phyloP scores from a whole-genome alignment of 257 asterid genomes.

The Ocimum tenuiflorum region DNA sequence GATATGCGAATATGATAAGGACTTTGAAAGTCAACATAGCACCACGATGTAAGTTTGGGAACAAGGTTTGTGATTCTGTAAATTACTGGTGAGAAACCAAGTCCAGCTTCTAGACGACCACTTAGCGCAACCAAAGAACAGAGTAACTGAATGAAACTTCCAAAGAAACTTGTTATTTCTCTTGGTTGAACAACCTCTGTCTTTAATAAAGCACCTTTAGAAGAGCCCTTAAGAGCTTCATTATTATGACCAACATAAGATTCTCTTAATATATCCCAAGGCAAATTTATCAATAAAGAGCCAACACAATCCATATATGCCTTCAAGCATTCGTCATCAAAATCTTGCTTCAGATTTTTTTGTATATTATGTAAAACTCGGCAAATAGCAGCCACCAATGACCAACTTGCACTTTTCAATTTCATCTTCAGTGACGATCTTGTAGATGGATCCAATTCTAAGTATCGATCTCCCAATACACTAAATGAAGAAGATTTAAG shows the following conservation, averaged over 20 bases:
- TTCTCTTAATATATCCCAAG: constrained; percentile 42
- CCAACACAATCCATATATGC: constrained; percentile 38
- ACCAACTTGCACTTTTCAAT: constrained; percentile 38
- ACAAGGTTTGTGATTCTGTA: constrained; percentile 37
- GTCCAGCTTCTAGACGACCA: constrained; percentile 30
- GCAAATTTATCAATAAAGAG: constrained; percentile 38
- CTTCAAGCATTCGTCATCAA: constrained; percentile 29
- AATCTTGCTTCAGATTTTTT: constrained; percentile 49
- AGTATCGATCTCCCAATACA: constrained; percentile 20
- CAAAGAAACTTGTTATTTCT: constrained; percentile 37
- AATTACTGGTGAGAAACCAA: constrained; percentile 25
- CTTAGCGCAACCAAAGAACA: constrained; percentile 48
- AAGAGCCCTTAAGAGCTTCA: constrained; percentile 24
- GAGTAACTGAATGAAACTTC: constrained; percentile 54
- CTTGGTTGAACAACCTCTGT: constrained; percentile 20
- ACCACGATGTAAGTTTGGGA: constrained; percentile 47
- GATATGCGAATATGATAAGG: constrained; percentile 30
- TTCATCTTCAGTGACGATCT: constrained; percentile 30
- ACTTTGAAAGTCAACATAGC: constrained; percentile 36
- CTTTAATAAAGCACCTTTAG: constrained; percentile 5
- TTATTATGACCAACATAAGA: constrained; percentile 12
- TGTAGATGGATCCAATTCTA: constrained; percentile 22
- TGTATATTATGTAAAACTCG: constrained; percentile 53
- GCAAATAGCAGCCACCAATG: constrained; percentile 39
- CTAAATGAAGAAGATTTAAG: constrained; percentile 24